Evolutionary conservation across 2,329 filamentous ascomycete genomes (phyloP), one percentile per base, ranked within the genome.

Genomic region (Aspergillus udagawae): DNA sequence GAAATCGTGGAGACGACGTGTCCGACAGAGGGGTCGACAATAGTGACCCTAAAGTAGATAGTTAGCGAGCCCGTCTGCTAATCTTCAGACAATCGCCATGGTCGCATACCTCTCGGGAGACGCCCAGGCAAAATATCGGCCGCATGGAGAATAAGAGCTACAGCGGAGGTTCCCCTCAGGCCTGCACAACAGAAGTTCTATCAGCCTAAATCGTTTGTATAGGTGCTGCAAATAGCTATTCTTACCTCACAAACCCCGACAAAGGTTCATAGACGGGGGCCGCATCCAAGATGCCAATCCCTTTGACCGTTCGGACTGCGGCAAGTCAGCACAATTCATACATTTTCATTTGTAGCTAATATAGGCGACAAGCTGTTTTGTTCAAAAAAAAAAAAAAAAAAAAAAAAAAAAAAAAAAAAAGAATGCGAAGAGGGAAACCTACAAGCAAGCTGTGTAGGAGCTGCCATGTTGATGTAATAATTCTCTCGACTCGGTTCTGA

Each of bases 91-190:
- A 32, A 47, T 27, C 20, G 12, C 3, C 23, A 14, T 21, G 21
- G 20, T 27, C 35, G 67, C 79, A 63, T 79, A 86, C 84, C 81
- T 79, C 68, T 96, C 91, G 62, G 87, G 89, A 61, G 91, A 90
- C 65, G 93, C 92, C 89, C 91, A 99, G 63, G 92, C 92, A 78
- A 97, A 95, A 81, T 92, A 99, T 73, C 90, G 90, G 74, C 94
- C 93, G 77, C 94, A 96, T 58, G 92, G 90, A 62, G 94, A 97
- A 82, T 99, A 99, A 70, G 86, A 86, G 82, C 90, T 95, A 81
- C 92, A 97, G 76, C 94, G 89, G 71, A 96, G 85, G 79, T 93
- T 96, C 73, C 92, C 93, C 82, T 96, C 90, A 60, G 93, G 92
- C 79, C 89, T 91, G 69, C 75, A 59, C 52, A 9, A 47, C 42